These are phyloP conservation scores for Flaveria robusta DNA, from an alignment of 129 eudicot species.

Conservation along the genomic window DNA sequence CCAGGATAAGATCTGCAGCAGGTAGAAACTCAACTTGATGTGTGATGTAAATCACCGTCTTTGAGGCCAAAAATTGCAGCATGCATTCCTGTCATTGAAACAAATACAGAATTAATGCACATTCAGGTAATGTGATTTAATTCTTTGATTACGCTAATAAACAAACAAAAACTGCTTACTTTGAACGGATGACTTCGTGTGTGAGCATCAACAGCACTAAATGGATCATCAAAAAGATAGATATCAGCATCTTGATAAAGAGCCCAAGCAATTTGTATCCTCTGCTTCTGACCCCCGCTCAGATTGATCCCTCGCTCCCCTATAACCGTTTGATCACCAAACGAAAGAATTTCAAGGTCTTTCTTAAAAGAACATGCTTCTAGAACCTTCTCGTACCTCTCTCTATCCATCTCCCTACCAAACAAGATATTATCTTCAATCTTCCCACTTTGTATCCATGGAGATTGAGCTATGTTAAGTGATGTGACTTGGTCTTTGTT, in stretches of 20 bases:
- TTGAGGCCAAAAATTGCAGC: constrained; percentile 29
- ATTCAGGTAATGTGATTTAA: not conserved
- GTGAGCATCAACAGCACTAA: constrained; percentile 63
- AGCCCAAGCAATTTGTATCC: constrained; percentile 55
- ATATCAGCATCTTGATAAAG: constrained; percentile 51
- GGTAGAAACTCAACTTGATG: constrained; percentile 48
- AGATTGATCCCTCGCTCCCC: constrained; percentile 49
- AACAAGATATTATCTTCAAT: constrained; percentile 51
- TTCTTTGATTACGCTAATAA: not conserved
- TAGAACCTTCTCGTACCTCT: constrained; percentile 41
- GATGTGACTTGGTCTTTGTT: no score
- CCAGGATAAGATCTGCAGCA: constrained; percentile 45
- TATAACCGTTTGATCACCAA: constrained; percentile 45
- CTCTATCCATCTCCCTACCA: constrained; percentile 44
- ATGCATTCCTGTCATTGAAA: constrained; percentile 33
- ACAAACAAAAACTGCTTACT: constrained; percentile 27
- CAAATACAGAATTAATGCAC: not conserved
- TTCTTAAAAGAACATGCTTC: constrained; percentile 43
- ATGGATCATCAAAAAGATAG: constrained; percentile 51
- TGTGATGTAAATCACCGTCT: constrained; percentile 43
- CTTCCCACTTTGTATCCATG: constrained; percentile 60
- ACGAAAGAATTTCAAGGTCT: constrained; percentile 45
- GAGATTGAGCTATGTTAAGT: constrained; percentile 52
- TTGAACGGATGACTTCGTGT: constrained; percentile 50
- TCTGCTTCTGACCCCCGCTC: constrained; percentile 52